Conservation (phyloP, 257 asterid genomes). For the Primulina tabacum region DNA sequence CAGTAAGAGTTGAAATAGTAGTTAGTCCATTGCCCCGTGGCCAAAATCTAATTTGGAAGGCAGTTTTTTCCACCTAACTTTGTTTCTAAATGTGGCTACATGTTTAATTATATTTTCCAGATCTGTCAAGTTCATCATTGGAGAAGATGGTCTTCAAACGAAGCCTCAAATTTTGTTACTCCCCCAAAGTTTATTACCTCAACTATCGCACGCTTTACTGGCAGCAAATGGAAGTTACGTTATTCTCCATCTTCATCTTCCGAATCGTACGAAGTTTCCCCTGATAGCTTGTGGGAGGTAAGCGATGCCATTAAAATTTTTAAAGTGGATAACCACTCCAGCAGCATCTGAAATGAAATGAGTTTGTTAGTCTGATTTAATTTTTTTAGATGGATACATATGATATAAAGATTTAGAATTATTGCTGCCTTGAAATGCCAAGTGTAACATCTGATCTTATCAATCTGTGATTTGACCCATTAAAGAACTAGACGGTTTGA, state of each 20-base stretch:
- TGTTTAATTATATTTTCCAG: slow-evolving; percentile 39
- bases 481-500: neutral
- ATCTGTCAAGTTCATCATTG: slow-evolving; percentile 47
- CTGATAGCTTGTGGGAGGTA: slow-evolving; percentile 95
- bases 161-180: slow-evolving; percentile 29
- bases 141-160: slow-evolving; percentile 39
- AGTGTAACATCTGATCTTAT: neutral
- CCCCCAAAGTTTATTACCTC: slow-evolving; percentile 34
- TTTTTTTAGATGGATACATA: neutral
- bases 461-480: neutral
- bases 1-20: slow-evolving; percentile 7
- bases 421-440: neutral
- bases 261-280: slow-evolving; percentile 49
- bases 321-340: neutral
- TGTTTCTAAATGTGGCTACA: slow-evolving; percentile 7
- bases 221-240: slow-evolving; percentile 47
- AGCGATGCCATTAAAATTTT: slow-evolving; percentile 15
- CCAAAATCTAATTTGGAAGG: slow-evolving; percentile 3
- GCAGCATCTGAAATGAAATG: slow-evolving; percentile 14
- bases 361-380: neutral
- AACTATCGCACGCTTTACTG: slow-evolving; percentile 28
- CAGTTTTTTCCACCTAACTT: neutral
- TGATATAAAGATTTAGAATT: neutral
- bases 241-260: slow-evolving; percentile 49
- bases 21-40: neutral